Evolutionary conservation across 345 rosid species (phyloP).

Genomic region (Excoecaria agallocha): DNA sequence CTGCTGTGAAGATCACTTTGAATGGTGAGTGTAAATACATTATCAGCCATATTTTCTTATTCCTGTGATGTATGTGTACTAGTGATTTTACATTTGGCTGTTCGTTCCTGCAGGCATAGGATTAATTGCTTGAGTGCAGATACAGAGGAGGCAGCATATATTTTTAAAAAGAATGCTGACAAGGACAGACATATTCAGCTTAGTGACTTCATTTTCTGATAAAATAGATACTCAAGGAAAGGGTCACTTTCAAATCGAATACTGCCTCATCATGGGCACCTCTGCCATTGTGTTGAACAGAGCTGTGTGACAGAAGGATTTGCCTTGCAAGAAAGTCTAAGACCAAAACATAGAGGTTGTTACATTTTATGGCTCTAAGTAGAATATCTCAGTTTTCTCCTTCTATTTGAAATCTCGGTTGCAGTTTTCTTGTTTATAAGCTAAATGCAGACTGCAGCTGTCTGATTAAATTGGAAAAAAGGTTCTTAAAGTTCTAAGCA

Average conservation of each 20-base stretch:
- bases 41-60: background rate
- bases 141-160: slow-evolving; percentile 43
- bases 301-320: background rate
- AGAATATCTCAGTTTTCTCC: background rate
- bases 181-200: slow-evolving; percentile 38
- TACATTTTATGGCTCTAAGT: too few relatives aligned
- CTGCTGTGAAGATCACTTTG: slow-evolving; percentile 75
- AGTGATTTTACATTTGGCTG: background rate
- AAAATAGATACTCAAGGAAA: background rate
- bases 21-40: slow-evolving; percentile 37
- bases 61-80: background rate
- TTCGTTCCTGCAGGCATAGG: slow-evolving; percentile 50
- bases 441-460: background rate
- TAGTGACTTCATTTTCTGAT: slow-evolving; percentile 61
- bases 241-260: background rate
- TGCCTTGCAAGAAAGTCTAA: background rate
- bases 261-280: background rate
- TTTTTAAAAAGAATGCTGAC: slow-evolving; percentile 27
- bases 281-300: background rate
- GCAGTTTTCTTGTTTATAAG: background rate
- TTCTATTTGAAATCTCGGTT: background rate
- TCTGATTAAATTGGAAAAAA: background rate
- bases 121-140: slow-evolving; percentile 58
- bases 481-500: background rate
- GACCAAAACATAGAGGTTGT: too few relatives aligned